Base-by-base conservation (phyloP, 1,284 basidiomycete species). In the Ceratorhiza oryzae-sativae region DNA sequence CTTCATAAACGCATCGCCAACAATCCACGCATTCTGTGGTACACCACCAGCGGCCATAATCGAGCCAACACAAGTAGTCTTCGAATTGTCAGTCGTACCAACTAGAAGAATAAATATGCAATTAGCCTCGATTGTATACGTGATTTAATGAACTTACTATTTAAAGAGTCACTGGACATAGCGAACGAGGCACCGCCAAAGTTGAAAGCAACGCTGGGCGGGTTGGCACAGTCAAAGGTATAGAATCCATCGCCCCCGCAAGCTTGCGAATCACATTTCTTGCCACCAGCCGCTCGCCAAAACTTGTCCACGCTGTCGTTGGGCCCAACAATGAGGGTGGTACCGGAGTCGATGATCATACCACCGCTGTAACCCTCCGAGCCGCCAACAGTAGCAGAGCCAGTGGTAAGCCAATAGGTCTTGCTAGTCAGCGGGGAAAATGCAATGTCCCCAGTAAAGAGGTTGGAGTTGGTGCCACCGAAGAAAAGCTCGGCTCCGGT, bases 121-220 rank as follows among this genome's bases (percentile, higher is more conserved):
- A 15, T 55, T n/a, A 51, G 42, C 13, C 39, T 20, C 34, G 45
- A n/a, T 18, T 36, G 39, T 36, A 5, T 18, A 48, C 12, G 32
- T 30, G 41, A 27, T 20, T 18, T 36, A 46, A 45, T 53, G n/a
- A 15, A 62, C 62, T 53, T 20, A 65, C 62, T 80, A 79, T 91
- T 95, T 86, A 97, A 91, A 78, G 95, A 93, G 78, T 79, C 0
- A 86, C 41, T 76, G 81, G 86, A 76, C 27, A 97, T 89, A 2
- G 65, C 46, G 46, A 67, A 75, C 42, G 23, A 59, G 48, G 15
- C n/a, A 18, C 79, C 78, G 27, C 77, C 77, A 62, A 81, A 80
- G 1, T 65, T 77, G 20, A 81, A 71, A 13, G 75, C 68, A 58
- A 81, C 75, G 49, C 74, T 70, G 46, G 79, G 76, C 25, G 75